phyloP scores from a whole-genome alignment of 805 yeast genomes.

The Blastobotrys parvus region DNA sequence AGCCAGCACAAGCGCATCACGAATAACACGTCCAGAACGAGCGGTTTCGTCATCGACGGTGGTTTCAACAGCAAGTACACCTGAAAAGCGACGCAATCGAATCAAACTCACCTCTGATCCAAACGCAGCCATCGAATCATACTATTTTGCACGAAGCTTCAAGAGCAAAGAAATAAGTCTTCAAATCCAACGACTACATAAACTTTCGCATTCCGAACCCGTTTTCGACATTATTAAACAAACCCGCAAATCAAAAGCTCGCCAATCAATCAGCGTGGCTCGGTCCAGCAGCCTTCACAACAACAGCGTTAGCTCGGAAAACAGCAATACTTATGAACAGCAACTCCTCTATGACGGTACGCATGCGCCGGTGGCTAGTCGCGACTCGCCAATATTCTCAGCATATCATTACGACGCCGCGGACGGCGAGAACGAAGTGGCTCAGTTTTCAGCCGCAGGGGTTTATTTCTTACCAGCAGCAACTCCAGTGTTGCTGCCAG shows the following conservation, averaged over 20 bases:
- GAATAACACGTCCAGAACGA: no score
- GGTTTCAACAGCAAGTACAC: neutral
- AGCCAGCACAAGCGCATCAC: no score
- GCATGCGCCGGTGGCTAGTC: constrained; percentile 2
- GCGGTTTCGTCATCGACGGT: no score
- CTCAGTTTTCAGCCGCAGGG: constrained; percentile 3
- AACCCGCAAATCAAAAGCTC: neutral
- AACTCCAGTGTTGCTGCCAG: constrained; percentile 4
- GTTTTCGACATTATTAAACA: constrained; percentile 9
- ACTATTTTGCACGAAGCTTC: constrained; percentile 6
- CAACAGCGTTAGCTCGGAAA: neutral
- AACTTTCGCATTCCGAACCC: constrained; percentile 13
- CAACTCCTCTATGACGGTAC: constrained; percentile 9
- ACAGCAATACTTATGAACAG: no score
- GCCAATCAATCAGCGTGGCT: neutral
- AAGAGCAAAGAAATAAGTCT: constrained; percentile 1
- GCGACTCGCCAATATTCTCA: constrained; percentile 1
- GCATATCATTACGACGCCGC: constrained; percentile 5
- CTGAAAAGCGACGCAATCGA: neutral
- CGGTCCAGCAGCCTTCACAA: no score
- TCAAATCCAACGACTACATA: constrained; percentile 14
- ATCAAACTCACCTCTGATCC: neutral
- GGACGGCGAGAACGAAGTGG: neutral
- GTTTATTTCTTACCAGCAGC: constrained; percentile 1
- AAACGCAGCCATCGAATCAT: constrained; percentile 1